Conservation (phyloP, 164 flowering plant species). For the Protea cynaroides region DNA sequence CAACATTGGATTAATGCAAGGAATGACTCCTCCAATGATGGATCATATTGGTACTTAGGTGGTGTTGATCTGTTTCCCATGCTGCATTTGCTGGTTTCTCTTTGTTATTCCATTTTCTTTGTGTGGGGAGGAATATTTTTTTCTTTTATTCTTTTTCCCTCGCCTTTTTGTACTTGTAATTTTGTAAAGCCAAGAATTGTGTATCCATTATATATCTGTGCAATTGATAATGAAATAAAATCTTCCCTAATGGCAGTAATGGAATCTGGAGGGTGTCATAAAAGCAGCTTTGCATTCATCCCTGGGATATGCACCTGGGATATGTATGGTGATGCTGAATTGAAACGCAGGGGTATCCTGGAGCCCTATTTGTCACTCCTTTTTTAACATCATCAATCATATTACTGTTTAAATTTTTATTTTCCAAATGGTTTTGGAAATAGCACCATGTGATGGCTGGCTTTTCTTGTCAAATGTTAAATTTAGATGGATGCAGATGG, state of each 20-base stretch:
- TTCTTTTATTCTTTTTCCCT: too few relatives aligned
- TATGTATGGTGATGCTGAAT: neutral
- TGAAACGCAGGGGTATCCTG: too few relatives aligned
- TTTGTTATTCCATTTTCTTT: too few relatives aligned
- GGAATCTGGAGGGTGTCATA: constrained; percentile 1
- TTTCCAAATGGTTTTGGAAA: constrained; percentile 1
- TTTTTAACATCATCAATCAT: too few relatives aligned
- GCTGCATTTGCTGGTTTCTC: constrained; percentile 12
- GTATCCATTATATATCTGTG: constrained; percentile 8
- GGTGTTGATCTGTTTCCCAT: constrained; percentile 16
- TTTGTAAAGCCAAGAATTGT: constrained; percentile 13
- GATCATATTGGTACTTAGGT: constrained; percentile 10
- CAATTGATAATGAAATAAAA: constrained; percentile 7
- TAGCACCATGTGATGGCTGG: too few relatives aligned
- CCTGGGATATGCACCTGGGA: too few relatives aligned
- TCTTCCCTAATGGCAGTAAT: neutral
- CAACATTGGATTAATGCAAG: constrained; percentile 6
- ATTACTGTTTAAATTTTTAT: neutral
- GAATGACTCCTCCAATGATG: constrained; percentile 9
- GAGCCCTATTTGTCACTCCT: too few relatives aligned
- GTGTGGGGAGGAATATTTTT: too few relatives aligned
- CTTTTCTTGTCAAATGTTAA: too few relatives aligned
- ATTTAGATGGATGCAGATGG: too few relatives aligned
- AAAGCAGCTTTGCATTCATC: neutral
- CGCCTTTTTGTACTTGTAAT: constrained; percentile 11